Conservation (phyloP, 2,329 filamentous ascomycete genomes). For the Blumeria graminis region DNA sequence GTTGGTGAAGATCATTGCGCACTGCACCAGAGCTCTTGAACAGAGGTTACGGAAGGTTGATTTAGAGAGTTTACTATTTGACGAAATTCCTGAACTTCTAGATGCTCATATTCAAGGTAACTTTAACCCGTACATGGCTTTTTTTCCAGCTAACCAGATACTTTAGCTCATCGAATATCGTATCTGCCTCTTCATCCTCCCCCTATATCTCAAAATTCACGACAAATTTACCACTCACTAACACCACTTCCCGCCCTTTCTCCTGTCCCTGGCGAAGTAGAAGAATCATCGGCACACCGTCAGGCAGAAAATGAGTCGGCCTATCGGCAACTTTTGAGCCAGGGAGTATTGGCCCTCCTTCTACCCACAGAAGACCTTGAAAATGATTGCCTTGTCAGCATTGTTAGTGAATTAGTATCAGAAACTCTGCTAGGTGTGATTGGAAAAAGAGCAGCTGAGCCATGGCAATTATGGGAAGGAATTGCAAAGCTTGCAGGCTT, state of each 20-base stretch:
- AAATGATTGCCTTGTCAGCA: constrained; percentile 59
- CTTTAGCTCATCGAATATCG: constrained; percentile 46
- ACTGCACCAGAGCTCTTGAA: constrained; percentile 70
- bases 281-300: constrained; percentile 18
- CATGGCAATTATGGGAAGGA: constrained; percentile 71
- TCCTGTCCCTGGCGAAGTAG: constrained; percentile 38
- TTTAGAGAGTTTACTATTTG: constrained; percentile 56
- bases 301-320: constrained; percentile 56
- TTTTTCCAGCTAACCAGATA: not conserved
- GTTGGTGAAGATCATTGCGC: constrained; percentile 72
- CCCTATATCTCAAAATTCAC: constrained; percentile 35
- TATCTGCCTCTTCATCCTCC: constrained; percentile 30
- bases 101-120: constrained; percentile 62
- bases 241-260: constrained; percentile 60
- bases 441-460: constrained; percentile 58
- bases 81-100: constrained; percentile 67
- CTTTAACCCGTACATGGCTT: constrained; percentile 5
- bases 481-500: constrained; percentile 44
- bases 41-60: constrained; percentile 65
- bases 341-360: constrained; percentile 57
- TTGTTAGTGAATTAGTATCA: constrained; percentile 71
- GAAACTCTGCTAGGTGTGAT: constrained; percentile 72
- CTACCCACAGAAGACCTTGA: constrained; percentile 81
- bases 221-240: constrained; percentile 59
- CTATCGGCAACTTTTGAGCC: constrained; percentile 74